Base-by-base conservation (phyloP, 2,329 filamentous ascomycete genomes). In the Botrytis deweyae region DNA sequence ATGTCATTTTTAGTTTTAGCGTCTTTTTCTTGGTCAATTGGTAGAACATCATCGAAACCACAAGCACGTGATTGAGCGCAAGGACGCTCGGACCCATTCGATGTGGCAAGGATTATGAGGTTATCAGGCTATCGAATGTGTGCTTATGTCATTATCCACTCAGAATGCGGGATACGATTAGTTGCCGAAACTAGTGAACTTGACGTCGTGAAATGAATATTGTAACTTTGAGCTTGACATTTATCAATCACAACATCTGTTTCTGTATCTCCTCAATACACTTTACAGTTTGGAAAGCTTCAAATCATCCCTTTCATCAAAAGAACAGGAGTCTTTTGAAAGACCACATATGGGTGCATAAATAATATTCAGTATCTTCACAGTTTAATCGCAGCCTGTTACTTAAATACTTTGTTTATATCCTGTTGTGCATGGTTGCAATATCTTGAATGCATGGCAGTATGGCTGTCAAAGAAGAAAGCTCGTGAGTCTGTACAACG, bases 381-480 rank as follows among this genome's bases (percentile, higher is more conserved):
- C 40, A 33, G 7, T 58, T 69, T 33, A 58, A 44, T 40, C 52
- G 29, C 18, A 40, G 55, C 38, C 38, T 33, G 38, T 25, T n/a
- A 42, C 40, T 29, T 36, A 29, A 18, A 40, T 55, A 69, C 49
- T 58, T 69, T 25, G 25, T 58, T 58, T 10, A 16, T 18, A 44
- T 25, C 25, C 49, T 58, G 49, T 69, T 69, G 66, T 69, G 66
- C 36, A 73, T 73, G 71, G 71, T 69, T 62, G 71, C 42, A 61
- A 71, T 36, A 49, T 70, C 59, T 55, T 55, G 64, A 73, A 76
- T 77, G 78, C 79, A 78, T 78, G 76, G 76, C 79, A 79, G 81
- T 77, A 90, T 90, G 88, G 87, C 87, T 82, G 84, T 87, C 79
- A 85, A 84, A 80, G 84, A 87, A 80, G 85, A 88, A 81, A 84